A percentile compares a stretch with the other conserved stretches of the same genome.
phyloP scores from a whole-genome alignment of 768 basidiomycete genomes.

The Coprinellus micaceus region DNA sequence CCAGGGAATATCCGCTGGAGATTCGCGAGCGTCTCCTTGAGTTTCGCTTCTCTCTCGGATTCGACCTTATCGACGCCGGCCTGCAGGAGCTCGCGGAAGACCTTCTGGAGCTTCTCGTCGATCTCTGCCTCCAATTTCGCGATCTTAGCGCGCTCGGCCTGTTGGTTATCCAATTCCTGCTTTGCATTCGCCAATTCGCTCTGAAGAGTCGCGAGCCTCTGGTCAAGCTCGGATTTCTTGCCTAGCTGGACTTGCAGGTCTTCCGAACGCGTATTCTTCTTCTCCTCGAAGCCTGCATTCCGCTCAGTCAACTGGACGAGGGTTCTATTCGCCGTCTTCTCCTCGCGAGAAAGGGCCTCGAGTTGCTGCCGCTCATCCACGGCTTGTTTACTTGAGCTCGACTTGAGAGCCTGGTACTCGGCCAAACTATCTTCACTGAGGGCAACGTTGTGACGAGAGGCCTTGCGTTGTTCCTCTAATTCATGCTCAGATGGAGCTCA shows the following conservation, averaged over 20 bases:
- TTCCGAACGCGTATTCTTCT: conserved; percentile 49
- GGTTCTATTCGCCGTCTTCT: conserved; percentile 66
- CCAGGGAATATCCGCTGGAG: conserved; percentile 91
- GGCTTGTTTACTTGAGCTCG: conserved; percentile 71
- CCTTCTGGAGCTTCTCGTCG: conserved; percentile 84
- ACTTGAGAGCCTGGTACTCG: conserved; percentile 87
- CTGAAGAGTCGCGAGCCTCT: conserved; percentile 52
- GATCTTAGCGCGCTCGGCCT: conserved; percentile 78
- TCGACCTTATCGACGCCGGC: conserved; percentile 88
- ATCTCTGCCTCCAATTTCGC: conserved; percentile 87
- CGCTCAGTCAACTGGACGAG: conserved; percentile 66
- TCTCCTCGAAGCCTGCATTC: conserved; percentile 59
- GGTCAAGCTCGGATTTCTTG: conserved; percentile 64
- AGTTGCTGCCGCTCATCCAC: conserved; percentile 85
- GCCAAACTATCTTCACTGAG: conserved; percentile 81
- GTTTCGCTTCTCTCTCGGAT: conserved; percentile 73
- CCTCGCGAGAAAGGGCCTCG: conserved; percentile 76
- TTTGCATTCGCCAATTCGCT: conserved; percentile 60
- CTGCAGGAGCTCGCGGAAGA: conserved; percentile 81
- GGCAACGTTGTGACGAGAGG: conserved; percentile 70
- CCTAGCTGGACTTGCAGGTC: conserved; percentile 48
- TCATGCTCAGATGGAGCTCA: neutral
- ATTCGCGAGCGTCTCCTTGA: conserved; percentile 82
- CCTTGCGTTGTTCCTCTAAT: conserved; percentile 69
- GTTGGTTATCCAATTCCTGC: conserved; percentile 80